Percentiles rank a stretch among this genome's conserved stretches.
phyloP scores from a whole-genome alignment of 495 filamentous ascomycete species.

The Xylaria palmicola region DNA sequence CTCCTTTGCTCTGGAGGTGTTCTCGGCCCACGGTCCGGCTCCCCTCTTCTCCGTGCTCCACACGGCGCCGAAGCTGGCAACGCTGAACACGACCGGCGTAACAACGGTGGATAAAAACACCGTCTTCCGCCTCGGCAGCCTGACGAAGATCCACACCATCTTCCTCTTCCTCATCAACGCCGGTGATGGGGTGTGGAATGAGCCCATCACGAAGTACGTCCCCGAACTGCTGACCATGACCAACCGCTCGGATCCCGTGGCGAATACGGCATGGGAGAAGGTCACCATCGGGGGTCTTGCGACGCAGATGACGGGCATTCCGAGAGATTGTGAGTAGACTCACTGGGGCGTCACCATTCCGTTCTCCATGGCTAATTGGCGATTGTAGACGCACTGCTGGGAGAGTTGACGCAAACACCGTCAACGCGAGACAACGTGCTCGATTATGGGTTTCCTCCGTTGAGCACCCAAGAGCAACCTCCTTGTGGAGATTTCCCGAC shows the following conservation, averaged over 20 bases:
- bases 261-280: slow-evolving; percentile 50
- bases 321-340: slow-evolving; percentile 41
- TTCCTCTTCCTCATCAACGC: slow-evolving; percentile 43
- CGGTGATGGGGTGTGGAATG: slow-evolving; percentile 38
- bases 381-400: slow-evolving; percentile 43
- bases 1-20: slow-evolving; percentile 51
- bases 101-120: slow-evolving; percentile 44
- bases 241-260: slow-evolving; percentile 30
- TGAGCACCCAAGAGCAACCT: slow-evolving; percentile 44
- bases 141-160: slow-evolving; percentile 52
- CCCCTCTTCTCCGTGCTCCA: slow-evolving; percentile 49
- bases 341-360: not conserved
- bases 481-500: slow-evolving; percentile 44
- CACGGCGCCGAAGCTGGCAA: slow-evolving; percentile 42
- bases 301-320: slow-evolving; percentile 52
- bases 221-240: slow-evolving; percentile 50
- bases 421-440: slow-evolving; percentile 30
- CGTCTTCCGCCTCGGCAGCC: slow-evolving; percentile 49
- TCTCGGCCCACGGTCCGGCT: slow-evolving; percentile 41
- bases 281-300: slow-evolving; percentile 57
- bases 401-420: slow-evolving; percentile 40
- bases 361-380: slow-evolving; percentile 6
- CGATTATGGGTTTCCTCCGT: slow-evolving; percentile 36
- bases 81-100: slow-evolving; percentile 37
- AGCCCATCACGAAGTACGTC: slow-evolving; percentile 50